Evolutionary conservation across 1,139 yeast genomes (phyloP).

Genomic region (Petasospora fabianii): DNA sequence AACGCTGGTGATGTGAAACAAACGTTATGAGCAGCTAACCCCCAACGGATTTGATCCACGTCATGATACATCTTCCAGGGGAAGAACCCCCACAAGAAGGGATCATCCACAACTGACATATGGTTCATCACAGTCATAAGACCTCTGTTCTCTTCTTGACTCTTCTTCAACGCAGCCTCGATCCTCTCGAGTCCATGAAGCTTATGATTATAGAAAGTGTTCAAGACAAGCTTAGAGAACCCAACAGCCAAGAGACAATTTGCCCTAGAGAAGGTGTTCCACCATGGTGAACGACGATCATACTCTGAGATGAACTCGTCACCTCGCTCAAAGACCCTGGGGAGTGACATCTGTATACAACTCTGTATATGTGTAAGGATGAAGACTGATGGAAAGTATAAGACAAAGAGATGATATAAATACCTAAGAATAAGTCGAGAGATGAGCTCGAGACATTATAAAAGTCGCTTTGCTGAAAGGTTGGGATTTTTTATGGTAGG

Average conservation of each 20-base stretch:
- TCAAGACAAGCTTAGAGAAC: conserved; percentile 59
- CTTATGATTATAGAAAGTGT: conserved; percentile 58
- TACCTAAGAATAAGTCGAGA: too few relatives aligned
- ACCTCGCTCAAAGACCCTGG: conserved; percentile 70
- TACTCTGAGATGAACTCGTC: conserved; percentile 63
- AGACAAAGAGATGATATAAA: too few relatives aligned
- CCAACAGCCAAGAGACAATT: conserved; percentile 68
- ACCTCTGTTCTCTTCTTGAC: conserved; percentile 67
- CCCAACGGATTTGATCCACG: conserved; percentile 80
- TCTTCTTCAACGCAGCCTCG: conserved; percentile 57
- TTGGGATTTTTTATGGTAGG: too few relatives aligned
- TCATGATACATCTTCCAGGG: conserved; percentile 67
- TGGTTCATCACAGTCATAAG: conserved; percentile 92
- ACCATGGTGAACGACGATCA: conserved; percentile 54
- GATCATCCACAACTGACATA: conserved; percentile 92
- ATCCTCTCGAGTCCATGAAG: conserved; percentile 60
- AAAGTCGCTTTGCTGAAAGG: too few relatives aligned
- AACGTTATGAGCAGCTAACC: conserved; percentile 87
- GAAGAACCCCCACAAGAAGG: conserved; percentile 81
- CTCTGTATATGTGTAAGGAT: too few relatives aligned
- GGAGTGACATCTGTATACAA: conserved; percentile 66
- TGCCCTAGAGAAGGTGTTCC: conserved; percentile 68
- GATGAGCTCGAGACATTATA: too few relatives aligned
- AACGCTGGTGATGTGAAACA: conserved; percentile 63
- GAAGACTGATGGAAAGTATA: too few relatives aligned